Evolutionary conservation across 176 grass and related monocot species (phyloP).

Genomic region (Oryza glumipatula): DNA sequence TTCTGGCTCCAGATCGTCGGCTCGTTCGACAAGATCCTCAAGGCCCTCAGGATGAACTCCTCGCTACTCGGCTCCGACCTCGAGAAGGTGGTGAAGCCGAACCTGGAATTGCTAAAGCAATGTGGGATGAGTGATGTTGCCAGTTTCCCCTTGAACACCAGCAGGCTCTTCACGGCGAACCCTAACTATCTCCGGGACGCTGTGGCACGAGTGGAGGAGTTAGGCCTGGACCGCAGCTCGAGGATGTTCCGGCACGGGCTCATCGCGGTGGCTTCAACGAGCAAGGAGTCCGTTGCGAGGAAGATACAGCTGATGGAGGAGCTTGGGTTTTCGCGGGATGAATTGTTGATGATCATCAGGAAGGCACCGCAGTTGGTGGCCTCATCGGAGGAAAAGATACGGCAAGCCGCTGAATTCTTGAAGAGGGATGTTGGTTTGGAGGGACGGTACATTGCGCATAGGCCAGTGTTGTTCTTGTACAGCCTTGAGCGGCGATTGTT

Average conservation of each 20-base stretch:
- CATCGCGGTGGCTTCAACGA: background rate
- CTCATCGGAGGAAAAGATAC: background rate
- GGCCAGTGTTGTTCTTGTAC: constrained; percentile 42
- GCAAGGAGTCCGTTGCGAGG: too few species aligned
- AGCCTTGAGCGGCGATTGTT: constrained; percentile 56
- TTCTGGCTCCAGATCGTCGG: constrained; percentile 38
- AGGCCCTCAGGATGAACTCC: background rate
- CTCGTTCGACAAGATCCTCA: constrained; percentile 11
- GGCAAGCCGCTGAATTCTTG: background rate
- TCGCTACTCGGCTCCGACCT: background rate
- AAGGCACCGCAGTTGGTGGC: too few species aligned
- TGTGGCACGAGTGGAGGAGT: background rate
- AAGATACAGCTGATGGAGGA: too few species aligned
- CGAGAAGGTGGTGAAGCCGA: constrained; percentile 41
- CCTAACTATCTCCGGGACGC: background rate
- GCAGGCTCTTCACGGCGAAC: constrained; percentile 6
- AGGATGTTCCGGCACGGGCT: constrained; percentile 24
- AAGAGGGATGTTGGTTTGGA: constrained; percentile 31
- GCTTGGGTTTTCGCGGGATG: too few species aligned
- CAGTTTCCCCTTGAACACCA: background rate
- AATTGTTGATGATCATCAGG: too few species aligned
- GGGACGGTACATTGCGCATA: constrained; percentile 11
- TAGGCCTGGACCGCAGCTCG: background rate
- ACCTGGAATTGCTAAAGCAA: constrained; percentile 33
- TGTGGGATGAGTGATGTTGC: constrained; percentile 14